Evolutionary conservation across 352 stramenopile genomes (phyloP).

Genomic region (Elongisporangium undulatum): DNA sequence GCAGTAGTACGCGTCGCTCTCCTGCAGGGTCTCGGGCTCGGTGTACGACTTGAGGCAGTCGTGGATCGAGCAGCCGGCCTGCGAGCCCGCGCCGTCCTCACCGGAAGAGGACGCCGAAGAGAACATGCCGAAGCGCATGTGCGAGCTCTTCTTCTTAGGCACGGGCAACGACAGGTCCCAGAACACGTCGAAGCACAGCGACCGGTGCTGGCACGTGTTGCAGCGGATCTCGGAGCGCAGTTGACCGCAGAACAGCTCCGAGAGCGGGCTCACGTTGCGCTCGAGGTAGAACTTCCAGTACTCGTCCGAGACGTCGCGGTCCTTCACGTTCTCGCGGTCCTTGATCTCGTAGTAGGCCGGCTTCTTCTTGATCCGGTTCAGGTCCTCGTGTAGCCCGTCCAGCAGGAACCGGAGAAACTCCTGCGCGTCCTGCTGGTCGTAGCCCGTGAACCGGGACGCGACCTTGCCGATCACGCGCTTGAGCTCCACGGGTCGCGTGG

Average conservation of each 20-base stretch:
- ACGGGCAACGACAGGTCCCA: slow-evolving; percentile 78
- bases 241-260: slow-evolving; percentile 82
- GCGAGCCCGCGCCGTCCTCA: slow-evolving; percentile 1
- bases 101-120: slow-evolving; percentile 6
- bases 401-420: slow-evolving; percentile 89
- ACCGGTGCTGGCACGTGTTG: slow-evolving; percentile 63
- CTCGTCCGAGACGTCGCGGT: slow-evolving; percentile 62
- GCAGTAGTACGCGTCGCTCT: slow-evolving; percentile 73
- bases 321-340: slow-evolving; percentile 34
- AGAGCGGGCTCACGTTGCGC: slow-evolving; percentile 62
- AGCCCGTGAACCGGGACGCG: slow-evolving; percentile 64
- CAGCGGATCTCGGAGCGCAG: slow-evolving; percentile 74
- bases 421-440: slow-evolving; percentile 89
- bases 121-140: slow-evolving; percentile 36
- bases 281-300: slow-evolving; percentile 87
- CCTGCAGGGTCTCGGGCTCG: slow-evolving; percentile 54
- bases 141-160: slow-evolving; percentile 59
- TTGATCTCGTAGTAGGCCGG: slow-evolving; percentile 77
- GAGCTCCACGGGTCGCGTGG: slow-evolving; percentile 54
- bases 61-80: slow-evolving; percentile 36
- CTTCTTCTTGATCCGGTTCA: slow-evolving; percentile 73
- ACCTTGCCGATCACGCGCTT: slow-evolving; percentile 76
- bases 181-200: slow-evolving; percentile 82
- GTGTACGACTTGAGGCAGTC: slow-evolving; percentile 74
- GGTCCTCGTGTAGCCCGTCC: slow-evolving; percentile 83